Conservation (phyloP, 2,329 filamentous ascomycete species). For the Alternaria atra region DNA sequence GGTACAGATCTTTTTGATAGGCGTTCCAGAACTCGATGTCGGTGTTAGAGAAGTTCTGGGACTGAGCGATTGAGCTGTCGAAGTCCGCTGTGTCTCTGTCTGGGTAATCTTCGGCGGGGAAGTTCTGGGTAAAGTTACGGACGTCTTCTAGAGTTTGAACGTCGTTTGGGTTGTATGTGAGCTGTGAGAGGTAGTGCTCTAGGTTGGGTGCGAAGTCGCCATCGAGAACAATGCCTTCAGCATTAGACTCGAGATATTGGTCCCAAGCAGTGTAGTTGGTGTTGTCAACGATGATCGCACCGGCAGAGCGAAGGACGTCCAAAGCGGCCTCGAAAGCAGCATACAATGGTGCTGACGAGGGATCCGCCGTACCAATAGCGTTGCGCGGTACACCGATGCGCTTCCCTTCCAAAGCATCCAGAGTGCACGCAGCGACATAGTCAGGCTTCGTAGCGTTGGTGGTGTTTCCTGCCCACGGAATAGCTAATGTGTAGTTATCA, state of each 20-base stretch:
- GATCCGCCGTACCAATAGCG: slow-evolving; percentile 55
- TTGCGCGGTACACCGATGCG: slow-evolving; percentile 72
- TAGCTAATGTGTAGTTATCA: slow-evolving; percentile 68
- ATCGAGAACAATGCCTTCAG: slow-evolving; percentile 59
- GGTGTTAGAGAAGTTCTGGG: slow-evolving; percentile 64
- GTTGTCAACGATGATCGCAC: slow-evolving; percentile 68
- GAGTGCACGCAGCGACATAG: slow-evolving; percentile 67
- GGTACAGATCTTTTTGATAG: slow-evolving; percentile 63
- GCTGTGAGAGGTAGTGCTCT: slow-evolving; percentile 63
- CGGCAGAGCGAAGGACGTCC: slow-evolving; percentile 61
- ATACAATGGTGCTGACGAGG: slow-evolving; percentile 52
- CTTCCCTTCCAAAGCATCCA: slow-evolving; percentile 62
- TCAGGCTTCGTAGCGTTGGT: slow-evolving; percentile 60
- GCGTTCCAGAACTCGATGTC: slow-evolving; percentile 65
- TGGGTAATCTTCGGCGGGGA: slow-evolving; percentile 66
- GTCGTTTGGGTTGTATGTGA: slow-evolving; percentile 66
- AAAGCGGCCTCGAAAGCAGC: slow-evolving; percentile 66
- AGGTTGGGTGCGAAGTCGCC: slow-evolving; percentile 70
- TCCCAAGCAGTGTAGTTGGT: slow-evolving; percentile 66
- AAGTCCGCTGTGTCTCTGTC: slow-evolving; percentile 66
- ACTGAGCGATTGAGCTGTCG: slow-evolving; percentile 60
- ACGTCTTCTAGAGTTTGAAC: slow-evolving; percentile 63
- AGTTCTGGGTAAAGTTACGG: slow-evolving; percentile 64
- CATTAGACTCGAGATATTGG: slow-evolving; percentile 53
- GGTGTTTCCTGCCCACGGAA: slow-evolving; percentile 57